Conservation (phyloP, 306 rosid species). For the Vigna mungo region DNA sequence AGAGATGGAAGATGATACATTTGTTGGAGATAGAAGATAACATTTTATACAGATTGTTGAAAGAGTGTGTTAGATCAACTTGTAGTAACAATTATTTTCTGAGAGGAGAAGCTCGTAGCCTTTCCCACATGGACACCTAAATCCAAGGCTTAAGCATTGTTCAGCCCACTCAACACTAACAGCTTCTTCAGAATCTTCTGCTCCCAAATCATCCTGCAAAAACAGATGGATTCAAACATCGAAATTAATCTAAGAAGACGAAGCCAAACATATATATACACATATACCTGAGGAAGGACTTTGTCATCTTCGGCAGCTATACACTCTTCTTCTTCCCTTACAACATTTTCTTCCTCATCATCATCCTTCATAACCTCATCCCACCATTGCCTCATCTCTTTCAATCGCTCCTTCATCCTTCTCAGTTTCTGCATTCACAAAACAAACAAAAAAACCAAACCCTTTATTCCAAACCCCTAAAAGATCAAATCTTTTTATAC, state of each 20-base stretch:
- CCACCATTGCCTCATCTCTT: conserved; percentile 62
- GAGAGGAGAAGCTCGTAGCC: conserved; percentile 61
- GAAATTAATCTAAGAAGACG: background rate
- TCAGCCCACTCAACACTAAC: conserved; percentile 62
- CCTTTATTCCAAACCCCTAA: conserved; percentile 12
- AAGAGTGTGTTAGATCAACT: conserved; percentile 43
- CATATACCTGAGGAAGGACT: conserved; percentile 40
- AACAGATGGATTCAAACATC: background rate
- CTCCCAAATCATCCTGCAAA: conserved; percentile 48
- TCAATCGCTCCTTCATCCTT: conserved; percentile 53
- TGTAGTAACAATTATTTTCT: conserved; percentile 64
- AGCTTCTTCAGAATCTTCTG: conserved; percentile 49
- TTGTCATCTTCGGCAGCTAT: conserved; percentile 7
- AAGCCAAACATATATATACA: conserved; percentile 23
- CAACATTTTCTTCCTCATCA: conserved; percentile 45
- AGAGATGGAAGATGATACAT: background rate
- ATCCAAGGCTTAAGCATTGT: conserved; percentile 49
- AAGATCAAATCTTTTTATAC: background rate
- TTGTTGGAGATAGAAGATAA: conserved; percentile 29
- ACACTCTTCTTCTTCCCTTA: conserved; percentile 27
- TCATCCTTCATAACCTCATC: conserved; percentile 52
- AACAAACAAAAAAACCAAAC: background rate
- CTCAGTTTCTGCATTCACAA: conserved; percentile 52
- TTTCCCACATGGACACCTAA: conserved; percentile 69
- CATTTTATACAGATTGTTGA: conserved; percentile 14